Evolutionary conservation across 1,284 basidiomycete species (phyloP), one percentile per base, ranked within the genome.

Genomic region (Cutaneotrichosporon sp.): DNA sequence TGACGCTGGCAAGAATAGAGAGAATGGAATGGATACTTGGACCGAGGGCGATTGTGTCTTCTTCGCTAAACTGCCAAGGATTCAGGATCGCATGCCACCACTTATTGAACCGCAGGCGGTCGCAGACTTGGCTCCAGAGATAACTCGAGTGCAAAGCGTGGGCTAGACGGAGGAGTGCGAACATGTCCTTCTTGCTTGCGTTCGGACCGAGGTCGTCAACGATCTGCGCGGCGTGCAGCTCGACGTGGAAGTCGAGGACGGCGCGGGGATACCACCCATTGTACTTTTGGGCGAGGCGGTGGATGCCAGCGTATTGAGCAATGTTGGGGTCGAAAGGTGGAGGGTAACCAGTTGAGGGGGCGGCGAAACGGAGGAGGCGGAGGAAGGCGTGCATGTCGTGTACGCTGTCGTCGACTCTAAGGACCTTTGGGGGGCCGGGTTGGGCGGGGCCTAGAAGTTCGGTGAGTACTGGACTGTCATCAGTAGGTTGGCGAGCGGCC

Each of bases 211-310:
- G 60, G 2, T 46, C 22, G 22, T 61, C 57, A 26, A 65, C 64
- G 31, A 68, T 60, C n/a, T 31, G 52, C 3, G 50, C 16, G 11
- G 64, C 62, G 22, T 61, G 60, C 38, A 68, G 66, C 62, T 68
- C 66, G 56, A 65, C 60, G 64, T 68, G 64, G 60, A 68, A 68
- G 49, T 68, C 66, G 47, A 68, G 64, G 31, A 65, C 62, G 6
- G 66, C 66, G 26, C 60, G 64, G 16, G 64, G 36, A 32, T 68
- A 68, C 62, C 64, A 68, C 32, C 66, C 66, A 34, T 61, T 59
- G 57, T 68, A 68, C 57, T 65, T 68, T 16, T 31, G 51, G 32
- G 59, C 46, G 16, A 68, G 60, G 55, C 58, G 61, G 59, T 68
- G 64, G 61, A 63, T 64, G 57, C 60, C 64, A 10, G 60, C 60